Conservation (phyloP, 192 early-diverging fungal species). For the Coemansia furcata region DNA sequence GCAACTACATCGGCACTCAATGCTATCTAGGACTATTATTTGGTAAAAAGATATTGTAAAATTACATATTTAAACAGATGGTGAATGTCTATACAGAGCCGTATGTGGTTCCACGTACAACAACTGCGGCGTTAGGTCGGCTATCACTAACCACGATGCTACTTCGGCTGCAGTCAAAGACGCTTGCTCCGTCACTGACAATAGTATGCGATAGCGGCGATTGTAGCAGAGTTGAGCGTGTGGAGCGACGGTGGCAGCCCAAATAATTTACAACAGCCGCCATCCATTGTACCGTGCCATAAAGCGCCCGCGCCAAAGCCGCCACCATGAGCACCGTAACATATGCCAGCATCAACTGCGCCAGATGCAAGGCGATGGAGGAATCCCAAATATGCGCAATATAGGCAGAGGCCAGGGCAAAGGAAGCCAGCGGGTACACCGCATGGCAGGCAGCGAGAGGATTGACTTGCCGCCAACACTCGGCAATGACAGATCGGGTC, state of each 20-base stretch:
- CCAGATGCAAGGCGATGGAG: conserved; percentile 2
- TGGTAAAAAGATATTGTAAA: too few relatives aligned
- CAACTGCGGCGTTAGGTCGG: not conserved
- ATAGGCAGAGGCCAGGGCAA: conserved; percentile 27
- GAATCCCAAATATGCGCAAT: conserved; percentile 37
- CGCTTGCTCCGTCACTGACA: not conserved
- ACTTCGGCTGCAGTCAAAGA: not conserved
- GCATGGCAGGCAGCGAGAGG: not conserved
- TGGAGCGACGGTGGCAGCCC: not conserved
- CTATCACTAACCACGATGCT: not conserved
- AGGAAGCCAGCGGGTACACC: conserved; percentile 22
- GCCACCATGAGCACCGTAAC: not conserved
- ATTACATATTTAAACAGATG: not conserved
- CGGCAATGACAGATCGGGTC: not conserved
- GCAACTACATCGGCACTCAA: too few relatives aligned
- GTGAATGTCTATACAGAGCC: not conserved
- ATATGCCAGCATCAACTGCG: conserved; percentile 4
- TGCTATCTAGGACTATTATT: too few relatives aligned
- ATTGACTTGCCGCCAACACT: not conserved
- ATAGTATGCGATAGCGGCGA: not conserved
- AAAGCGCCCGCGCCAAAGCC: not conserved
- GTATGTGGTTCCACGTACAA: not conserved
- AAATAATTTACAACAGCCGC: not conserved
- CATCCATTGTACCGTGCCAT: not conserved
- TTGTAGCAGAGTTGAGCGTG: not conserved